Evolutionary conservation across 2,329 filamentous ascomycete species (phyloP), one percentile per base, ranked within the genome.

Genomic region (Talaromyces marneffei): DNA sequence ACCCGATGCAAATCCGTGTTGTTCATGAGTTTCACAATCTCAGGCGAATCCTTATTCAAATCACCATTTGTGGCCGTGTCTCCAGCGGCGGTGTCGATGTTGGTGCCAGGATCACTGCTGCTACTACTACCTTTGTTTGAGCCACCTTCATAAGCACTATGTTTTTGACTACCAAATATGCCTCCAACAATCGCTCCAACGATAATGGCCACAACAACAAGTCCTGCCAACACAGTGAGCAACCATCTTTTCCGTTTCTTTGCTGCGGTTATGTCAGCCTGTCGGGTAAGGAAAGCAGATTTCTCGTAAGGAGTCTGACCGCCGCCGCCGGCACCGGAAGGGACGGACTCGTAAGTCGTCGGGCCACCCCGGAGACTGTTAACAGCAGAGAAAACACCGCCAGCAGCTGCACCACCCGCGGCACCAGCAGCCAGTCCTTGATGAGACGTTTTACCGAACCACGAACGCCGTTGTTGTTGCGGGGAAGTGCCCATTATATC

Each of bases 1-100:
- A 97, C 91, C 74, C 91, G 95, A 82, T 96, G 91, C 25, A 97
- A 82, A 65, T 92, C 78, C 0, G 81, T 72, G 75, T 96, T 96
- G 78, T 89, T 87, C 80, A 97, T 81, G 14, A 97, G 80, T 3
- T 81, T 80, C 78, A 95, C 83, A 77, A 97, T 95, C 75, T 96
- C 89, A 1, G 77, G 67, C 8, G 91, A 95, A 73, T 93, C 79
- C 73, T 87, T 86, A 74, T 82, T 77, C 6, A 96, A 83, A 65
- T 93, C 89, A 44, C 88, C 87, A 67, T 90, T 90, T 60, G 80
- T 75, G 12, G 78, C 72, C 0, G 76, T 71, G 70, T 93, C 89
- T n/a, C 83, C 78, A 4, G 75, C 73, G 0, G 88, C 86, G 1
- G 84, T 83, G 52, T 80, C 70, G 14, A 77, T 83, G 52, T 81